Evolutionary conservation across 208 protist species (phyloP), one percentile per base, ranked within the genome.

Genomic region (Polymyxa betae): DNA sequence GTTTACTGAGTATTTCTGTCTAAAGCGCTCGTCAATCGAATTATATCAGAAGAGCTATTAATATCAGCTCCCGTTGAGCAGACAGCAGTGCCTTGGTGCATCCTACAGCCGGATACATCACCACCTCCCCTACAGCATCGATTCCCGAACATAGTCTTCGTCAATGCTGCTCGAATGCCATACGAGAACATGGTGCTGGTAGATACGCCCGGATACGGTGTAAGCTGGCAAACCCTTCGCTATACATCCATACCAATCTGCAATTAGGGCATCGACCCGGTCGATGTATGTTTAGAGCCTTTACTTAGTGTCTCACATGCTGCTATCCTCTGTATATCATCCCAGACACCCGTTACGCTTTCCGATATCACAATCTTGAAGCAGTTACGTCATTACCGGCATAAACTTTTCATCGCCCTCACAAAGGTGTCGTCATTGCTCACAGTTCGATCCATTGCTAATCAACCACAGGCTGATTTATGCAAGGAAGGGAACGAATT

Each of bases 31-130:
- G n/a, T 82, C 35, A 82, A 82, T n/a, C 5, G 35, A 5, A 5
- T 82, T 43, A 82, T 82, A 20, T 5, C 5, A 5, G 72, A 82
- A 82, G n/a, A 35, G 16, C 40, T 82, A 43, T n/a, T 82, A n/a
- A 35, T 43, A n/a, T 82, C 72, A 20, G 72, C 72, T 35, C 72
- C 72, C 72, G 72, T 82, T 43, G 72, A 82, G 72, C 72, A 82
- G n/a, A 82, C 72, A 20, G 40, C n/a, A 20, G 72, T 82, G 5
- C 72, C 72, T 5, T 82, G 72, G 72, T 5, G 5, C 16, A n/a
- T 82, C 12, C n/a, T 40, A 35, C n/a, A 5, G 12, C 12, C n/a
- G n/a, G 72, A n/a, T 5, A 35, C 5, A n/a, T 5, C 40, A 35
- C n/a, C 72, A 43, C 12, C n/a, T 5, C 72, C n/a, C n/a, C 5